phyloP scores from a whole-genome alignment of 108 stramenopile species.

The Nitzschia inconspicua region DNA sequence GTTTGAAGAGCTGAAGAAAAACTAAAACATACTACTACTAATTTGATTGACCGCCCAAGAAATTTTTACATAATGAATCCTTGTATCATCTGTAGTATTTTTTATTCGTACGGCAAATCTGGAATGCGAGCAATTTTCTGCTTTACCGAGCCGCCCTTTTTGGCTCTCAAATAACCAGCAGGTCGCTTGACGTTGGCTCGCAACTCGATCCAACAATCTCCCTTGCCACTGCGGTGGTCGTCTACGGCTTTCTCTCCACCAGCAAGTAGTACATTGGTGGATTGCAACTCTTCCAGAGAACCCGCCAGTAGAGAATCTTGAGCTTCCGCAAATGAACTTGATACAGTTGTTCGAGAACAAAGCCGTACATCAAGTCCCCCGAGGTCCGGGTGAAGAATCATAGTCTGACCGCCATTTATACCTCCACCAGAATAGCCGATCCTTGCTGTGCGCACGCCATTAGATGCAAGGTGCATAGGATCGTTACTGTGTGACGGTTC shows the following conservation, averaged over 20 bases:
- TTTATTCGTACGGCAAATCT: conserved; percentile 63
- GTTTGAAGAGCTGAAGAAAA: conserved; percentile 43
- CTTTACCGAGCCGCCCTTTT: neutral
- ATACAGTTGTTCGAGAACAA: conserved; percentile 31
- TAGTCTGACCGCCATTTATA: conserved; percentile 46
- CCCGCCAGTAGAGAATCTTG: conserved; percentile 76
- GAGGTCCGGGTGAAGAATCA: conserved; percentile 55
- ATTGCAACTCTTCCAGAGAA: conserved; percentile 72
- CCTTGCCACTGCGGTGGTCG: conserved; percentile 20
- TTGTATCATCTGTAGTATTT: neutral
- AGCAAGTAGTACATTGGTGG: conserved; percentile 44
- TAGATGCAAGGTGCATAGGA: neutral
- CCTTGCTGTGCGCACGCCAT: conserved; percentile 34
- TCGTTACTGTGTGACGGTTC: conserved; percentile 12
- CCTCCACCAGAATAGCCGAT: conserved; percentile 55
- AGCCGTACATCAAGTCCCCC: conserved; percentile 67
- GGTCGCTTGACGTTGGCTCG: conserved; percentile 72
- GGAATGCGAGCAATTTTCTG: conserved; percentile 54
- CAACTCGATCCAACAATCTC: conserved; percentile 87
- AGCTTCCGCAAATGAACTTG: conserved; percentile 73
- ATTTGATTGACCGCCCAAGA: neutral
- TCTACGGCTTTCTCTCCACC: conserved; percentile 13
- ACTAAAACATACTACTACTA: neutral
- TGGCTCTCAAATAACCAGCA: conserved; percentile 41
- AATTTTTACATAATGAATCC: neutral